Evolutionary conservation across 2,329 filamentous ascomycete species (phyloP), one percentile per base, ranked within the genome.

Genomic region (Paraphaeosphaeria sporulosa): DNA sequence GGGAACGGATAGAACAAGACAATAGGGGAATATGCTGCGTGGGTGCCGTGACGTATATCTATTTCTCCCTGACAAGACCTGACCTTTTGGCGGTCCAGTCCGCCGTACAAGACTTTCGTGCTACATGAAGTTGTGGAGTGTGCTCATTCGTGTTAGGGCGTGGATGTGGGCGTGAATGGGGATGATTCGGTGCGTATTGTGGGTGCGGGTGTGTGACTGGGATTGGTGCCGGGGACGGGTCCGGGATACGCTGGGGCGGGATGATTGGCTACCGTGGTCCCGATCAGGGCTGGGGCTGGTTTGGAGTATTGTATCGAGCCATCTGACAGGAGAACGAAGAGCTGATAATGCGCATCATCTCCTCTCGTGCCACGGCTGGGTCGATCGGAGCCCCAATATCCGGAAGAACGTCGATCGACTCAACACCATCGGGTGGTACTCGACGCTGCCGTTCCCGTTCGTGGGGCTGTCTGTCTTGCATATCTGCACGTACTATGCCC

Each of bases 111-210:
- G 57, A 68, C 58, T 62, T 66, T 55, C 51, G 64, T 60, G 65
- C 58, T 68, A 68, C 65, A 68, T 62, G 65, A 68, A 60, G 58
- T 61, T 61, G 62, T 63, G 65, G 65, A 68, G 65, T 30, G 59
- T 62, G 57, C 49, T 53, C 40, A 48, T 58, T 48, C 54, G 54
- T 49, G 54, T 49, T 49, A 8, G 40, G 52, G 52, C 49, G 49
- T 47, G 52, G 52, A 42, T 19, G 42, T 40, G 52, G 54, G 32
- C 36, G 40, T 23, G 52, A 34, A 34, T 55, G 52, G 50, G 34
- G 49, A 21, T 52, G 25, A 34, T 51, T 57, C n/a, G 59, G 58
- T 49, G 51, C 42, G 48, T 48, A 34, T 17, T 40, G 15, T n/a
- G 38, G 17, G 17, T 40, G 47, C 12, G 17, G 55, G 43, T 52